Evolutionary conservation across 768 basidiomycete genomes (phyloP), one percentile per base, ranked within the genome.

Genomic region (Podaxis rugospora): DNA sequence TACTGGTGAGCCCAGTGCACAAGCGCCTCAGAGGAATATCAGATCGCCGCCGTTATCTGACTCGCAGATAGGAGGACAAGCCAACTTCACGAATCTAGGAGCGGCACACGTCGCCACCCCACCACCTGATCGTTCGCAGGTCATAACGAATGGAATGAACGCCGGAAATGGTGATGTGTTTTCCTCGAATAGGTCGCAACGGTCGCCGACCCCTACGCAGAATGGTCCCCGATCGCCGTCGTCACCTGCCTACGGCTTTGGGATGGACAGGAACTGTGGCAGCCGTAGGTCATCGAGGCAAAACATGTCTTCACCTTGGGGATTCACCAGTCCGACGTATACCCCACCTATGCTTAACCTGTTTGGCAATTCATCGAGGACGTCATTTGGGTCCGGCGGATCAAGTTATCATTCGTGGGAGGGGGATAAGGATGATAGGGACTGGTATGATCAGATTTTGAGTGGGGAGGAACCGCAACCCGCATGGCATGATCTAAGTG

Each of bases 361-460:
- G 3, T 73, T 89, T 16, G 81, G 80, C 14, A 92, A 87, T 63
- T 89, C 89, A 5, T 93, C 92, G 28, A 82, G 86, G 28, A 89
- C 90, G 13, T 93, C 92, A 5, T 74, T 93, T 21, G 89, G 87
- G 61, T 92, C 91, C 9, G 81, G 79, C 37, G 90, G 92, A 14
- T 94, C 92, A 2, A 93, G 92, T 71, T 93, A 90, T 70, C 91
- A 93, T 69, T 91, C 91, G 3, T 86, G 81, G 82, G 89, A 91
- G 58, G 85, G 75, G 21, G 84, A 86, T 28, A 81, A 82, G 60
- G 84, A 58, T 58, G 57, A 88, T 63, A 77, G 77, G 49, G 70
- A 80, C 10, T 61, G 59, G 59, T 52, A 71, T 82, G 55, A 80
- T 76, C 50, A 66, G 7, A 54, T 90, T 23, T 85, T 92, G 69